Evolutionary conservation across 352 stramenopile species (phyloP).

Genomic region (Phytopythium chamaehyphon): DNA sequence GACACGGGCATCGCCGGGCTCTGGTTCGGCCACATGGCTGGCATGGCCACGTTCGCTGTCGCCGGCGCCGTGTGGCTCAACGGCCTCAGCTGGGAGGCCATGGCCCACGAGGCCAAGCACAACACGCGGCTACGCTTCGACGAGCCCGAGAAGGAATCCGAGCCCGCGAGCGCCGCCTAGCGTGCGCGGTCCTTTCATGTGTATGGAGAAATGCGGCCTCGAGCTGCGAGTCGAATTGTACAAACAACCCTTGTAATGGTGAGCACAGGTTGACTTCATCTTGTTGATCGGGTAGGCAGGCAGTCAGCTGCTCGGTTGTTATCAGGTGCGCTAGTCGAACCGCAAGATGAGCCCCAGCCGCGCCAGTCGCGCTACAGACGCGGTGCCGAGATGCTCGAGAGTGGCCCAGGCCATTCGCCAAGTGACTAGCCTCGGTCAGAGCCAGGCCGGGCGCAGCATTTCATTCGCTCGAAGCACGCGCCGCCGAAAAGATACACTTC

Average conservation of each 20-base stretch:
- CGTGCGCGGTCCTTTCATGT: neutral
- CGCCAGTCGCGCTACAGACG: neutral
- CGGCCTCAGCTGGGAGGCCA: slow-evolving; percentile 43
- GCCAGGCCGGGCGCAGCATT: neutral
- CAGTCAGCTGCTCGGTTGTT: slow-evolving; percentile 3
- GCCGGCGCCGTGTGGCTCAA: slow-evolving; percentile 36
- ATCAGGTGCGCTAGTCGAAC: neutral
- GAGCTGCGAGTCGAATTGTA: neutral
- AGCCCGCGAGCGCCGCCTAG: neutral
- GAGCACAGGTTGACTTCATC: neutral
- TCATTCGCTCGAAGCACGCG: slow-evolving; percentile 6
- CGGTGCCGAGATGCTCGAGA: neutral
- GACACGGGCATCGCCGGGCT: slow-evolving; percentile 39
- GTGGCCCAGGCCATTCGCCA: neutral
- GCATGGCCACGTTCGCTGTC: slow-evolving; percentile 32
- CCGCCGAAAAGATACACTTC: slow-evolving; percentile 4
- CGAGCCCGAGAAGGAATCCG: slow-evolving; percentile 7
- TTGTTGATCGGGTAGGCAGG: neutral
- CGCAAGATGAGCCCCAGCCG: no score
- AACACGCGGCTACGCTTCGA: slow-evolving; percentile 33
- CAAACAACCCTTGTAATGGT: neutral
- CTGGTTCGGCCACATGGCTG: slow-evolving; percentile 52
- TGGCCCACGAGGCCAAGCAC: slow-evolving; percentile 44
- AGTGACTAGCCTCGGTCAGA: slow-evolving; percentile 4
- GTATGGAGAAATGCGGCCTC: neutral